Percentiles rank a stretch among this genome's conserved stretches.
phyloP scores from a whole-genome alignment of 768 basidiomycete species.

The Trametes gibbosa region DNA sequence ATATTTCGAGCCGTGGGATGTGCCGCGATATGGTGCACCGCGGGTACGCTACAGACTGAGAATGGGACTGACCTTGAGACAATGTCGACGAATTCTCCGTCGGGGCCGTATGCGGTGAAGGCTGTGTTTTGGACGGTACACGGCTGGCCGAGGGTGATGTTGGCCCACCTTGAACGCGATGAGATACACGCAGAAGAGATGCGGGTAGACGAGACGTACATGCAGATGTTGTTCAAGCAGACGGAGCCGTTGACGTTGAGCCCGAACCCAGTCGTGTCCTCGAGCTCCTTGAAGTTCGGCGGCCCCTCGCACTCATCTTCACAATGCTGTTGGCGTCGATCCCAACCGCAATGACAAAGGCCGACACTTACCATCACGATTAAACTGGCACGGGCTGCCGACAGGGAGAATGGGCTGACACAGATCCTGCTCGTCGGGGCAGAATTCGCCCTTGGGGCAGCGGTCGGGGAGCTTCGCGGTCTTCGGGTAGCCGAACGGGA shows the following conservation, averaged over 20 bases:
- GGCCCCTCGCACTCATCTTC: conserved; percentile 80
- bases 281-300: conserved; percentile 58
- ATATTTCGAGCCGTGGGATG: not conserved
- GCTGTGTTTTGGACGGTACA: conserved; percentile 79
- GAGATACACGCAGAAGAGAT: not conserved
- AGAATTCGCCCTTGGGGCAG: conserved; percentile 66
- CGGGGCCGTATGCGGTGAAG: conserved; percentile 64
- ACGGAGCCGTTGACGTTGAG: conserved; percentile 80
- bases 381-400: conserved; percentile 74
- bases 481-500: conserved; percentile 64
- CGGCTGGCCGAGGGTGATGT: conserved; percentile 57
- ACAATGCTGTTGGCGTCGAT: not conserved
- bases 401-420: conserved; percentile 63
- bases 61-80: conserved; percentile 63
- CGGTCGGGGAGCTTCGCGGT: conserved; percentile 50
- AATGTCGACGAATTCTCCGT: conserved; percentile 67
- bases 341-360: not conserved
- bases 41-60: not conserved
- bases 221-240: conserved; percentile 81
- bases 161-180: conserved; percentile 72
- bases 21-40: too few species aligned
- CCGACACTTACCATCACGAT: conserved; percentile 70
- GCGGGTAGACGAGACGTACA: conserved; percentile 49
- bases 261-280: conserved; percentile 62
- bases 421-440: conserved; percentile 76